phyloP scores from a whole-genome alignment of 73 alveolate genomes.

The Tetrahymena malaccensis region DNA sequence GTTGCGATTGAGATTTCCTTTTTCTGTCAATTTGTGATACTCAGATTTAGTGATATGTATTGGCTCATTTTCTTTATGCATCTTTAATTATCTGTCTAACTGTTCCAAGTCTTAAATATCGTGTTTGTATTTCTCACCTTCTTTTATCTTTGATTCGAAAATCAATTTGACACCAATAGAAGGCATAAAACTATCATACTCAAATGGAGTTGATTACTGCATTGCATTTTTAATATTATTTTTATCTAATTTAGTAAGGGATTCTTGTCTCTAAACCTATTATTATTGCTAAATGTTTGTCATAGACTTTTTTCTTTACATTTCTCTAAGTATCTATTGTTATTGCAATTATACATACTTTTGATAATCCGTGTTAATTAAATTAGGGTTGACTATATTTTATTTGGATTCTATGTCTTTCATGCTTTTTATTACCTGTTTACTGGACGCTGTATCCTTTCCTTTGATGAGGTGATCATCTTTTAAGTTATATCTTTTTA shows the following conservation, averaged over 20 bases:
- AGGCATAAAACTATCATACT: neutral
- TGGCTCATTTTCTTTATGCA: neutral
- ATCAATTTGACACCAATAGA: neutral
- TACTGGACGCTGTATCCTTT: neutral
- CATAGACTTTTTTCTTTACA: neutral
- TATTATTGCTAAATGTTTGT: neutral
- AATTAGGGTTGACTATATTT: neutral
- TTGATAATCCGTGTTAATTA: neutral
- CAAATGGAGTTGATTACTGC: neutral
- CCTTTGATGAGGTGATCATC: neutral
- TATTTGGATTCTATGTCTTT: neutral
- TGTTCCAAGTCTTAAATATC: neutral
- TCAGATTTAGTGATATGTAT: neutral
- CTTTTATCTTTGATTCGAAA: neutral
- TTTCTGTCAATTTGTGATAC: neutral
- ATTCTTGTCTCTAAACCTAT: neutral
- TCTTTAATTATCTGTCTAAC: neutral
- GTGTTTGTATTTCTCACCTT: neutral
- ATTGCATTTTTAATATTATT: neutral
- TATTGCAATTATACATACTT: neutral
- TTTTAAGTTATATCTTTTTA: neutral
- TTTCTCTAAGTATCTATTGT: neutral
- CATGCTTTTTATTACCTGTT: neutral
- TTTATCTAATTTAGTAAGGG: neutral
- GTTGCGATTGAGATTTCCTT: neutral